Percentiles rank a stretch among this genome's conserved stretches.
These are phyloP conservation scores for Tetrapisispora namnaoensis DNA, from an alignment of 805 yeast genomes.

Conservation along the genomic window DNA sequence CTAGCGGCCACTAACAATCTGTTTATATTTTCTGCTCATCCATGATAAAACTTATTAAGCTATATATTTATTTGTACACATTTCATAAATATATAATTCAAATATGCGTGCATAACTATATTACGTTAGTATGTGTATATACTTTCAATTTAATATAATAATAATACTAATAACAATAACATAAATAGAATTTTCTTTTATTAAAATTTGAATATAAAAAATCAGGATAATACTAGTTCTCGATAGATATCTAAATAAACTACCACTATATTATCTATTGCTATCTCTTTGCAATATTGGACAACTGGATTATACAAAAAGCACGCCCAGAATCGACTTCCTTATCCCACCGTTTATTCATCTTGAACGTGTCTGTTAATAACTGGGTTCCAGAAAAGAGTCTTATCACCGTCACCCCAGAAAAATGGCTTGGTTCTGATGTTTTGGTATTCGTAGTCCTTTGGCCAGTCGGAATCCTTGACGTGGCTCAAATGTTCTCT, in stretches of 20 bases:
- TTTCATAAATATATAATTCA: background rate
- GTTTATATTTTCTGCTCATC: constrained; percentile 67
- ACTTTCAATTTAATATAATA: background rate
- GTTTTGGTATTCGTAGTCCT: constrained; percentile 84
- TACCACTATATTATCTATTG: background rate
- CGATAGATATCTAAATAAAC: background rate
- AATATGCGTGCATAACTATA: background rate
- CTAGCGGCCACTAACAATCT: constrained; percentile 96
- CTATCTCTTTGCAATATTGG: background rate
- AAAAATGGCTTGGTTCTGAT: constrained; percentile 78
- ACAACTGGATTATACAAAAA: too few relatives aligned
- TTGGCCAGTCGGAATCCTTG: constrained; percentile 88
- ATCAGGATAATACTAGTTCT: background rate
- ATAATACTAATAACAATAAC: background rate
- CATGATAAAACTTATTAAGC: background rate
- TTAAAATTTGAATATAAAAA: background rate
- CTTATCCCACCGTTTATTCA: background rate
- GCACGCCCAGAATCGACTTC: too few relatives aligned
- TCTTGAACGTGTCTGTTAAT: constrained; percentile 71
- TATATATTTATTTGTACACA: background rate
- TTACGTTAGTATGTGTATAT: background rate
- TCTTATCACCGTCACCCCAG: constrained; percentile 99
- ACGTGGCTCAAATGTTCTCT: constrained; percentile 60
- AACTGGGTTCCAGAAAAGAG: constrained; percentile 91
- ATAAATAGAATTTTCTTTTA: background rate